Evolutionary conservation across 805 yeast species (phyloP).

Genomic region (Metschnikowia colocasiae): DNA sequence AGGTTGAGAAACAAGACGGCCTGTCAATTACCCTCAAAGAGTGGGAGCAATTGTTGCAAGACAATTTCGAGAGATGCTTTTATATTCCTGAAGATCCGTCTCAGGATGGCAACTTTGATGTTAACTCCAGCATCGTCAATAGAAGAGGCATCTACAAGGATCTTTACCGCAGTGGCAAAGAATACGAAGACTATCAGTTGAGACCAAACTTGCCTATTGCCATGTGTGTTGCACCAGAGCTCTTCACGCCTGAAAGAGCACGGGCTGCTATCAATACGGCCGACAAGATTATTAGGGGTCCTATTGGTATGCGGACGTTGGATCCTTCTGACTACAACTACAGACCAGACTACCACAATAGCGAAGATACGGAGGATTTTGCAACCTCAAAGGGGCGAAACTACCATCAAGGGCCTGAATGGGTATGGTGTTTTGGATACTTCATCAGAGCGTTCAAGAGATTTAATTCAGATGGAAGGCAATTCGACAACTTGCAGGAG

Average conservation of each 20-base stretch:
- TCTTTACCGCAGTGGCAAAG: constrained; percentile 72
- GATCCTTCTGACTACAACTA: constrained; percentile 93
- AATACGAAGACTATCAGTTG: constrained; percentile 89
- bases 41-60: constrained; percentile 71
- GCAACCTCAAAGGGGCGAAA: constrained; percentile 94
- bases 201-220: constrained; percentile 93
- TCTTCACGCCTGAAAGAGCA: constrained; percentile 64
- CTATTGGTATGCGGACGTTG: constrained; percentile 84
- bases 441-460: constrained; percentile 72
- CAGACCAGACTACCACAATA: constrained; percentile 81
- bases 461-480: constrained; percentile 47
- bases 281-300: constrained; percentile 75
- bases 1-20: constrained; percentile 61
- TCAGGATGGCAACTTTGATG: constrained; percentile 58
- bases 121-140: constrained; percentile 66
- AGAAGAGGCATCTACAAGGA: constrained; percentile 95
- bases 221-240: constrained; percentile 91
- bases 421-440: constrained; percentile 93
- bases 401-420: constrained; percentile 98
- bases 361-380: constrained; percentile 79
- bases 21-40: constrained; percentile 49
- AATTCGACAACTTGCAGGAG: constrained; percentile 53
- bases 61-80: constrained; percentile 74
- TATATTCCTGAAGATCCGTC: constrained; percentile 65
- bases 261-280: constrained; percentile 64